These are phyloP conservation scores for Pythium sp. DNA, from an alignment of 352 stramenopile species.

Conservation along the genomic window DNA sequence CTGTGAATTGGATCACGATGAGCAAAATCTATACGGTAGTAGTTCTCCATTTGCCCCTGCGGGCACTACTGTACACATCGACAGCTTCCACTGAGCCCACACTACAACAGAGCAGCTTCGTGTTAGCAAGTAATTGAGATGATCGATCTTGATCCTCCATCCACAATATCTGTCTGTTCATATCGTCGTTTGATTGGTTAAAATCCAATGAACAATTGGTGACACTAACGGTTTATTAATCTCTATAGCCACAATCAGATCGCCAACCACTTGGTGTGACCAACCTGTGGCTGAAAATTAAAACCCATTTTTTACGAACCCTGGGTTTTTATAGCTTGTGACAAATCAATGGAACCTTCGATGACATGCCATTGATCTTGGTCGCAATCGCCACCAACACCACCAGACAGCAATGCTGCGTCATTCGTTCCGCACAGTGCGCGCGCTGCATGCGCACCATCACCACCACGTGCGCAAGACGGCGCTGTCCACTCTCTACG, in stretches of 20 bases:
- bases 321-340: neutral
- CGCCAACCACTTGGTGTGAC: neutral
- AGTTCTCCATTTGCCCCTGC: too few species aligned
- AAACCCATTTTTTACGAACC: neutral
- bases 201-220: neutral
- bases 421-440: conserved; percentile 1
- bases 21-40: too few species aligned
- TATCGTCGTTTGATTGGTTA: neutral
- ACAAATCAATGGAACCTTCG: neutral
- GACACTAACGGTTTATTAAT: neutral
- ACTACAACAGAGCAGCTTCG: too few species aligned
- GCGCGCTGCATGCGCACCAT: conserved; percentile 6
- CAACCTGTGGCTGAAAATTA: neutral
- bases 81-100: too few species aligned
- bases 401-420: neutral
- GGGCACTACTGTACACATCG: too few species aligned
- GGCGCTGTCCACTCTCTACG: neutral
- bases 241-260: neutral
- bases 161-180: too few species aligned
- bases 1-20: too few species aligned
- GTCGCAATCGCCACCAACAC: neutral
- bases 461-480: neutral
- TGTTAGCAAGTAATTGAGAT: too few species aligned
- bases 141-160: too few species aligned
- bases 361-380: neutral